These are phyloP conservation scores for Hysterangium stoloniferum DNA, from an alignment of 768 basidiomycete species.

Conservation along the genomic window DNA sequence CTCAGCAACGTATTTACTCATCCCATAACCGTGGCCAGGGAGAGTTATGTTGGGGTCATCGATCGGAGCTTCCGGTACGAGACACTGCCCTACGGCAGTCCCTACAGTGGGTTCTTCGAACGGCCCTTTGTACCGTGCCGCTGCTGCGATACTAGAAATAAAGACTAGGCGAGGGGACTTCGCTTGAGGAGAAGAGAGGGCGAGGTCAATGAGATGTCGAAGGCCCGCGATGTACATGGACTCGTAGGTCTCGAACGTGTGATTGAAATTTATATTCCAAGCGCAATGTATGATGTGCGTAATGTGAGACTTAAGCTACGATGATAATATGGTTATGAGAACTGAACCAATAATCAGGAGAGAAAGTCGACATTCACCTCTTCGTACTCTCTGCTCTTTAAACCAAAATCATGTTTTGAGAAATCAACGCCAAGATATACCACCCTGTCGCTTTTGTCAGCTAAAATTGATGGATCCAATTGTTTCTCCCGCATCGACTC, in stretches of 20 bases:
- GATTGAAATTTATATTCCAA: slow-evolving; percentile 14
- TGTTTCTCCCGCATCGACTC: not conserved
- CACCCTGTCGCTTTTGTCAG: not conserved
- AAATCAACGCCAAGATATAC: not conserved
- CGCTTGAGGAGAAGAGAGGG: slow-evolving; percentile 9
- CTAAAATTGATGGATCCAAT: not conserved
- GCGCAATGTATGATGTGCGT: slow-evolving; percentile 13
- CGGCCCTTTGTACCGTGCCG: not conserved
- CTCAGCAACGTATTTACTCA: not conserved
- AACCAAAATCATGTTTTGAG: not conserved
- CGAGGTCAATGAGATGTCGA: slow-evolving; percentile 14
- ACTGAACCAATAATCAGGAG: not conserved
- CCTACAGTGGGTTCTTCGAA: not conserved
- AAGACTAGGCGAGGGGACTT: slow-evolving; percentile 1
- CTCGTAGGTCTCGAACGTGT: slow-evolving; percentile 11
- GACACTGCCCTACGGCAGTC: not conserved
- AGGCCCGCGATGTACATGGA: slow-evolving; percentile 12
- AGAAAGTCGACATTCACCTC: not conserved
- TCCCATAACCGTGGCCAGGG: not conserved
- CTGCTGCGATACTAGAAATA: slow-evolving; percentile 2
- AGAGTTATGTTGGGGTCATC: not conserved
- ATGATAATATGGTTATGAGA: not conserved
- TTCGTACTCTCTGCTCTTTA: not conserved
- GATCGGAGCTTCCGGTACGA: not conserved
- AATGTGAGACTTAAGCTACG: not conserved